A percentile compares a stretch with the other conserved stretches of the same genome.
Conservation (phyloP, 2,329 filamentous ascomycete species). For the Teratosphaeria destructans region DNA sequence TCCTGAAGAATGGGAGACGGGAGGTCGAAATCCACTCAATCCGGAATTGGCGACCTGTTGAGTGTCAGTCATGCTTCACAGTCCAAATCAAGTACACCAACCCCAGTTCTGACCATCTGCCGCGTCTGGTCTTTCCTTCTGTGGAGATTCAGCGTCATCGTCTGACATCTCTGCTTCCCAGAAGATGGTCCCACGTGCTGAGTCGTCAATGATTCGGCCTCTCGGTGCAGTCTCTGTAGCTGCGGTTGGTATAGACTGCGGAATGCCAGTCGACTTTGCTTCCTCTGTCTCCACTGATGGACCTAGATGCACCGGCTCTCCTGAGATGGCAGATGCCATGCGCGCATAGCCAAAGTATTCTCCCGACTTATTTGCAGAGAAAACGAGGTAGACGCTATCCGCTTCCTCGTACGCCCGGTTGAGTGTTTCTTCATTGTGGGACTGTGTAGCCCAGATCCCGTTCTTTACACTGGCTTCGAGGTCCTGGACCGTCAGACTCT, state of each 20-base stretch:
- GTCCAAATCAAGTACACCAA: not conserved
- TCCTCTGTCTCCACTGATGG: conserved; percentile 3
- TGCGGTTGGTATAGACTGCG: conserved; percentile 69
- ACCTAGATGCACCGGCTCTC: conserved; percentile 41
- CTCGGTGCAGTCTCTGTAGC: conserved; percentile 68
- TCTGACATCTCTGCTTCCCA: conserved; percentile 73
- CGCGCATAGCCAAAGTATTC: conserved; percentile 93
- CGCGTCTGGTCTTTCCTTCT: conserved; percentile 10
- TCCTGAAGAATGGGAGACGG: conserved; percentile 78
- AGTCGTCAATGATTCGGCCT: conserved; percentile 85
- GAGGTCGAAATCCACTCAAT: conserved; percentile 83
- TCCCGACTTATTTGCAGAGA: conserved; percentile 94
- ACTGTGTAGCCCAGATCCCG: conserved; percentile 86
- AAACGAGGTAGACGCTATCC: conserved; percentile 82
- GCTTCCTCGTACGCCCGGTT: conserved; percentile 73
- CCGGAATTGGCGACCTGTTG: conserved; percentile 62
- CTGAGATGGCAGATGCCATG: conserved; percentile 75
- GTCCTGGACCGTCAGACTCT: conserved; percentile 85
- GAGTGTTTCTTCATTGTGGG: conserved; percentile 76
- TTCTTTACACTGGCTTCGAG: conserved; percentile 79
- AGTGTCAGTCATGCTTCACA: not conserved
- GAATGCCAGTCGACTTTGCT: conserved; percentile 44
- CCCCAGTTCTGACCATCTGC: conserved; percentile 61
- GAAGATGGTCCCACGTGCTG: conserved; percentile 87
- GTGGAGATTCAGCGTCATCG: conserved; percentile 26